Evolutionary conservation across 495 filamentous ascomycete species (phyloP), one percentile per base, ranked within the genome.

Genomic region (Trichoderma gamsii): DNA sequence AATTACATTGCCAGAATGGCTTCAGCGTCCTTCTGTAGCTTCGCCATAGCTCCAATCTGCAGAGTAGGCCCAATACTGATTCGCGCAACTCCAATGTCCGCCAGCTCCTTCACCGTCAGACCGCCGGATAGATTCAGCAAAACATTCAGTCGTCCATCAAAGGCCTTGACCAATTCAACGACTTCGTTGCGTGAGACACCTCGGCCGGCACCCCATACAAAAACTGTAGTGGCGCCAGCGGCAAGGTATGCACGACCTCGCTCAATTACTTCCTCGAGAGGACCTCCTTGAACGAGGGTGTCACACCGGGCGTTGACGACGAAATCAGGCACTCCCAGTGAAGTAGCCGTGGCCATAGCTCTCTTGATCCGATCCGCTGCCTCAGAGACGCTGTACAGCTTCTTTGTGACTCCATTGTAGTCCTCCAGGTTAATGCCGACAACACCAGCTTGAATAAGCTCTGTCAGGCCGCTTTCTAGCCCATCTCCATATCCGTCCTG

Each of bases 361-460:
- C 68, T 59, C 43, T 71, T 66, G 41, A 87, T 76, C 29, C 83
- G 73, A 16, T 71, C 71, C 11, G 77, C 76, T 0, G 83, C 78
- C 21, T 79, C 77, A 5, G 73, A 73, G 6, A 77, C 68, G 6
- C 68, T 59, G 21, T 77, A 69, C 63, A 86, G 66, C 43, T 67
- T 65, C 1, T 73, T 77, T 0, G 71, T 73, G 11, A 66, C 69
- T 13, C 72, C 77, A 52, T 80, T 73, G 38, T 76, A 73, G 66
- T 87, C 84, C 65, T 87, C 85, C 15, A 85, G 66, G 68, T 87
- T 86, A 64, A 77, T 76, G 1, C 83, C 83, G 18, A 83, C 83
- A 0, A 77, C 83, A 4, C 82, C 84, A 0, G 81, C 67, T 4
- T 78, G 70, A 21, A 83, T 73, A 6, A 82, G 70, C 23, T 71